These are phyloP conservation scores for Pinus albicaulis DNA, from an alignment of 75 land plant genomes.

Conservation along the genomic window DNA sequence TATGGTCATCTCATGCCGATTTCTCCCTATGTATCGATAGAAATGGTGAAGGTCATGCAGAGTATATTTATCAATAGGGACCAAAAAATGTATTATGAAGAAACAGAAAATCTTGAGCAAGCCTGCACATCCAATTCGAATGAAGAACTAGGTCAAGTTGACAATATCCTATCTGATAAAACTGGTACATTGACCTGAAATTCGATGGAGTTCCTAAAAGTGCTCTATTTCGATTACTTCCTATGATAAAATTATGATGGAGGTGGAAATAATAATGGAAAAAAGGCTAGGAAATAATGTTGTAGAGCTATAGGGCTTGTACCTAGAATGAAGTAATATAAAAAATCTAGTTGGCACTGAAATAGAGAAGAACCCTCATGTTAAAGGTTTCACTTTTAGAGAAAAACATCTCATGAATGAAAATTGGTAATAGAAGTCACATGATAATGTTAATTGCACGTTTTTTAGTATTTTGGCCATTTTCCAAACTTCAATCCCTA, in stretches of 20 bases:
- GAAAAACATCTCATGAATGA: slow-evolving; percentile 53
- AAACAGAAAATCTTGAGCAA: slow-evolving; percentile 58
- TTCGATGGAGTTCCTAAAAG: slow-evolving; percentile 87
- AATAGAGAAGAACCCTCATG: slow-evolving; percentile 12
- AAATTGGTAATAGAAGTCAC: slow-evolving; percentile 40
- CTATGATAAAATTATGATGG: slow-evolving; percentile 73
- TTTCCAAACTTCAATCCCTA: slow-evolving; percentile 70
- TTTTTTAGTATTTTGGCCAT: slow-evolving; percentile 56
- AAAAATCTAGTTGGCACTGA: slow-evolving; percentile 13
- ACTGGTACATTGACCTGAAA: slow-evolving; percentile 91
- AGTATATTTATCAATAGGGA: slow-evolving; percentile 59
- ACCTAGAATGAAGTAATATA: slow-evolving; percentile 14
- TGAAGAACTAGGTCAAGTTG: slow-evolving; percentile 78
- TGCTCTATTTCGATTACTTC: slow-evolving; percentile 77
- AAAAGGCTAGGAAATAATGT: slow-evolving; percentile 22
- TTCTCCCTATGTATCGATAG: slow-evolving; percentile 47
- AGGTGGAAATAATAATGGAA: slow-evolving; percentile 56
- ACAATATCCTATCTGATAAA: slow-evolving; percentile 84
- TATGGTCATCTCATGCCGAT: slow-evolving; percentile 47
- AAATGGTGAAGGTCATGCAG: slow-evolving; percentile 50
- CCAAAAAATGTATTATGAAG: slow-evolving; percentile 48
- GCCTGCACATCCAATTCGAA: slow-evolving; percentile 76
- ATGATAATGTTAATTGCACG: slow-evolving; percentile 27
- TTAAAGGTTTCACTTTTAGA: slow-evolving; percentile 62
- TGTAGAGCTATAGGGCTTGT: slow-evolving; percentile 3